A percentile compares a stretch with the other conserved stretches of the same genome.
Conservation (phyloP, 805 yeast genomes). For the Zygotorulaspora sp. region DNA sequence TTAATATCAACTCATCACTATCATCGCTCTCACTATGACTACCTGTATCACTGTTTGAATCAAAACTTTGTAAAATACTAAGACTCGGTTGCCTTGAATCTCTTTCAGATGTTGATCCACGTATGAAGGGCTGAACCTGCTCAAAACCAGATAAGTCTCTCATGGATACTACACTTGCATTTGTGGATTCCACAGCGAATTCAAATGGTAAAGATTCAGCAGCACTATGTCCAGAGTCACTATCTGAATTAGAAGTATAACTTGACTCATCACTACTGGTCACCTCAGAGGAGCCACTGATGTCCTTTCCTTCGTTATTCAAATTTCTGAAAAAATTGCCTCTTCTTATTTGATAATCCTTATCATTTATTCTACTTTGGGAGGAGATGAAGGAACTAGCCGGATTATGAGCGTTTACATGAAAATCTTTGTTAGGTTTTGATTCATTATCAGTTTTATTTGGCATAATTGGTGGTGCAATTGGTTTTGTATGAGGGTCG, state of each 20-base stretch:
- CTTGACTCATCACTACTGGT: conserved; percentile 13
- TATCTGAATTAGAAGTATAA: conserved; percentile 10
- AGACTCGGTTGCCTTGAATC: conserved; percentile 2
- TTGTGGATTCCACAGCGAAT: conserved; percentile 31
- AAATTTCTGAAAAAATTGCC: conserved; percentile 21
- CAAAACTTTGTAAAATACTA: conserved; percentile 1
- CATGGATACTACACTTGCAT: conserved; percentile 25
- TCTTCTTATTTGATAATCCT: conserved; percentile 10
- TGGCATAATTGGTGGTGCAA: not conserved
- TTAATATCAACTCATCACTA: conserved; percentile 22
- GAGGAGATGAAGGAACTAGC: not conserved
- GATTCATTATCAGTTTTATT: not conserved
- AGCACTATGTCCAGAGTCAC: conserved; percentile 14
- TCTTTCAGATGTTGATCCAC: conserved; percentile 6
- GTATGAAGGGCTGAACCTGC: conserved; percentile 10
- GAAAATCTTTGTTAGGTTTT: not conserved
- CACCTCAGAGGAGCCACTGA: conserved; percentile 12
- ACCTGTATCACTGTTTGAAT: conserved; percentile 1
- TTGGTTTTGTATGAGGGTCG: not conserved
- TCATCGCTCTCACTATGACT: conserved; percentile 9
- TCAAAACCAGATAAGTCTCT: conserved; percentile 17
- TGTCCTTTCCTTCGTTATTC: conserved; percentile 18
- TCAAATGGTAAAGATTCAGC: conserved; percentile 32
- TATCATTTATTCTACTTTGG: not conserved
- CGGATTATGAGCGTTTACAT: not conserved